Evolutionary conservation across 2,329 filamentous ascomycete genomes (phyloP).

Genomic region (Davidsoniella australis): DNA sequence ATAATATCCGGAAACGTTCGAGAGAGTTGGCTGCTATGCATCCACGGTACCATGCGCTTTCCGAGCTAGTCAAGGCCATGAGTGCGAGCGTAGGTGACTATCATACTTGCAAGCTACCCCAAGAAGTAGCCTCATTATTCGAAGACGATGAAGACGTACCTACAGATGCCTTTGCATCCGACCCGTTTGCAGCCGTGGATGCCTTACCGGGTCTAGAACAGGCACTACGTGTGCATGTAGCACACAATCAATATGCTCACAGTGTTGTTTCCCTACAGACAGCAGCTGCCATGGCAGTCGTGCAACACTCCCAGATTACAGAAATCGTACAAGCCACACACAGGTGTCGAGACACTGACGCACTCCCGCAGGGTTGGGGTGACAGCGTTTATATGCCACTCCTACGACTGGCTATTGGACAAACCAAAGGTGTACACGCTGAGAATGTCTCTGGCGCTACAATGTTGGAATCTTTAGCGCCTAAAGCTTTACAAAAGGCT

Average conservation of each 20-base stretch:
- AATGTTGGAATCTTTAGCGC: conserved; percentile 3
- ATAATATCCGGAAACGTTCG: conserved; percentile 3
- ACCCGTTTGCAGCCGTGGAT: conserved; percentile 6
- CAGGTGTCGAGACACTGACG: conserved; percentile 6
- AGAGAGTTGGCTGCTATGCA: not conserved
- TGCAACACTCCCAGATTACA: conserved; percentile 7
- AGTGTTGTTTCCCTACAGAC: conserved; percentile 9
- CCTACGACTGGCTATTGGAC: conserved; percentile 4
- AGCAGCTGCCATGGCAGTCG: conserved; percentile 8
- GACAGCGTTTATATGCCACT: conserved; percentile 9
- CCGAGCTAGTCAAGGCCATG: conserved; percentile 1
- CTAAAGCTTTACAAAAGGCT: conserved; percentile 1
- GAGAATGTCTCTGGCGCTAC: conserved; percentile 6
- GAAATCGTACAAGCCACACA: conserved; percentile 9
- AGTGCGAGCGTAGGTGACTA: conserved; percentile 3
- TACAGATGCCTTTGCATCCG: conserved; percentile 7
- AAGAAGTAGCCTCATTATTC: conserved; percentile 6
- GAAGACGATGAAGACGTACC: conserved; percentile 7
- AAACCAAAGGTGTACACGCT: not conserved
- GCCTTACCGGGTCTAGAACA: conserved; percentile 5
- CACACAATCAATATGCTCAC: conserved; percentile 4
- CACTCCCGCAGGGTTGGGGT: conserved; percentile 4
- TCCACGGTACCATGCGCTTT: not conserved
- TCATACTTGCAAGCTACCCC: conserved; percentile 8
- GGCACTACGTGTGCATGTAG: conserved; percentile 3